Conservation (phyloP, 108 stramenopile species). For the Pelagomonas calceolata region DNA sequence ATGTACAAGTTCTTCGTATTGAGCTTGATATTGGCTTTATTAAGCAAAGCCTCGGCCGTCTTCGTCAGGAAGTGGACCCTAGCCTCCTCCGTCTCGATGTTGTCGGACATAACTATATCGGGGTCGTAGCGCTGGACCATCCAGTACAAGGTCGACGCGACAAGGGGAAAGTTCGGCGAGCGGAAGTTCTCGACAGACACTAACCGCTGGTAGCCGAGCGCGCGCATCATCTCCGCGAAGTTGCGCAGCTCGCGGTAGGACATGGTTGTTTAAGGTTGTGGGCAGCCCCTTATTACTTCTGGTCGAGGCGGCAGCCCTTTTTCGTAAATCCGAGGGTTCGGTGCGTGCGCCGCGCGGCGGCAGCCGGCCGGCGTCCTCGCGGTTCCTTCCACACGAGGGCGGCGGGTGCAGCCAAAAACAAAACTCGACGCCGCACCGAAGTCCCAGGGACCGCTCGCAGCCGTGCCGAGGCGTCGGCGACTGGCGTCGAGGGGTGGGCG, state of each 20-base stretch:
- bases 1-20: conserved; percentile 62
- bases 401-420: no score
- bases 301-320: no score
- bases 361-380: no score
- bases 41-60: conserved; percentile 23
- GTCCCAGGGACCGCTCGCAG: no score
- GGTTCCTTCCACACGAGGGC: no score
- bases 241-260: conserved; percentile 42
- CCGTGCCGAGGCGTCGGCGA: no score
- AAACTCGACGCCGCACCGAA: no score
- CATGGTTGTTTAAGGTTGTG: no score
- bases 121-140: conserved; percentile 66
- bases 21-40: conserved; percentile 41
- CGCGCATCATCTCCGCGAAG: conserved; percentile 63
- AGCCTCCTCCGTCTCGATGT: conserved; percentile 58
- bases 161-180: conserved; percentile 60
- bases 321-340: no score
- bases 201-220: conserved; percentile 51
- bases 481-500: no score
- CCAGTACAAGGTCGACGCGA: conserved; percentile 62
- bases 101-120: conserved; percentile 38
- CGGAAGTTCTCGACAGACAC: conserved; percentile 62
- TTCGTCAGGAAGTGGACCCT: conserved; percentile 59
- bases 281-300: no score
- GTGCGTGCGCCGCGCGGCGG: no score